These are phyloP conservation scores for Cytospora leucostoma DNA, from an alignment of 2,329 filamentous ascomycete species.

Conservation along the genomic window DNA sequence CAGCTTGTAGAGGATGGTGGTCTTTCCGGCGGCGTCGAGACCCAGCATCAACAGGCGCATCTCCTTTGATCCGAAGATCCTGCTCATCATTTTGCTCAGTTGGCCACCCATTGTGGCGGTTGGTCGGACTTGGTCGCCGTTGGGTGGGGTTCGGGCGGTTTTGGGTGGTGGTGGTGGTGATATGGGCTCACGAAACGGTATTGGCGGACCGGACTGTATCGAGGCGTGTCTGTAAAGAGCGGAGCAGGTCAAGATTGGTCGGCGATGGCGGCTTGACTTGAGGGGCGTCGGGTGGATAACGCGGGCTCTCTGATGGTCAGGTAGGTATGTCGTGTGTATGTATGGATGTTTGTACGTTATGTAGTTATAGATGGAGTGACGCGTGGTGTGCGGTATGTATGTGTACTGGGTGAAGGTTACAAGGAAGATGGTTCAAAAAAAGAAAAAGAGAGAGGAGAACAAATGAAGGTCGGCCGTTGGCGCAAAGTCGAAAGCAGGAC, in stretches of 20 bases:
- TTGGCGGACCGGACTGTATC: neutral
- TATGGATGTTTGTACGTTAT: no score
- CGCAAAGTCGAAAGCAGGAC: no score
- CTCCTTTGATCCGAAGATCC: slow-evolving; percentile 98
- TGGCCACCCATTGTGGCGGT: slow-evolving; percentile 78
- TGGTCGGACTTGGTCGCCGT: slow-evolving; percentile 16
- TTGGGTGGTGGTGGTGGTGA: neutral
- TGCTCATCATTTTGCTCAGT: slow-evolving; percentile 95
- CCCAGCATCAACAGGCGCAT: slow-evolving; percentile 99
- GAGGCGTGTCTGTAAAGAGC: neutral
- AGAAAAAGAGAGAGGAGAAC: no score
- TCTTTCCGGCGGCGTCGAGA: slow-evolving; percentile 97
- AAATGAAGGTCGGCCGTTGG: no score
- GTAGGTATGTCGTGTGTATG: neutral
- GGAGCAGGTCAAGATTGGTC: neutral
- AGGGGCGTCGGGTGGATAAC: neutral
- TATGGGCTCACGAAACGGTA: neutral
- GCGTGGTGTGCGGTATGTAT: no score
- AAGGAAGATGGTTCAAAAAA: no score
- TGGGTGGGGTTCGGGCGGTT: neutral
- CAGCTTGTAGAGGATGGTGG: slow-evolving; percentile 97
- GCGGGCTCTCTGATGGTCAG: no score
- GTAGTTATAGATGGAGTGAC: no score
- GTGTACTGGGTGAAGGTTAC: no score
- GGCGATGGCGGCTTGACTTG: neutral